Conservation (phyloP, 139 green algal genomes). For the Astrephomene gubernaculifera region DNA sequence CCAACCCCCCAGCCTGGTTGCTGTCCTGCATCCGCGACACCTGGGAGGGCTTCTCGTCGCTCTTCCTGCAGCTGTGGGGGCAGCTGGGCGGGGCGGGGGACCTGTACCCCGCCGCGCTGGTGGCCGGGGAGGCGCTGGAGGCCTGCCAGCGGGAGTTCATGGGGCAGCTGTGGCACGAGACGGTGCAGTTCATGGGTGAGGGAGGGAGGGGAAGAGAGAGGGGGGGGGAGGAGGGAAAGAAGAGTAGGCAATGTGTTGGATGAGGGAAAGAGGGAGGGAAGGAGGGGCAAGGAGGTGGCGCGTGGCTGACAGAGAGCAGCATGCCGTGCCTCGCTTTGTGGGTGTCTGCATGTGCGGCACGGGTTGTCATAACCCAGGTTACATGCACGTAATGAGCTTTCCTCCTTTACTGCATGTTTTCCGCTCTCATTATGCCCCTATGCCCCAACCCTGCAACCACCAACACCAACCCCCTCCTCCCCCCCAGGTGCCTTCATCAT, state of each 20-base stretch:
- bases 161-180: constrained; percentile 78
- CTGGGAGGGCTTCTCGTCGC: constrained; percentile 75
- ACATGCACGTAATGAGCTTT: no score
- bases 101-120: constrained; percentile 56
- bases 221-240: background rate
- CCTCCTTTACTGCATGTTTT: background rate
- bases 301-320: background rate
- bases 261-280: background rate
- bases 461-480: background rate
- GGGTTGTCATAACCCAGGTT: no score
- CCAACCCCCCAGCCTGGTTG: constrained; percentile 65
- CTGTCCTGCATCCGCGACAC: constrained; percentile 62
- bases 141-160: constrained; percentile 83
- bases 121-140: constrained; percentile 40
- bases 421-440: background rate
- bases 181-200: constrained; percentile 64
- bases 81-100: constrained; percentile 54
- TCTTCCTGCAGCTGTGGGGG: constrained; percentile 83
- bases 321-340: background rate
- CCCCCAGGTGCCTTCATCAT: constrained; percentile 79
- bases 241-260: background rate
- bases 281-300: background rate
- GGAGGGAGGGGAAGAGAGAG: background rate
- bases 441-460: background rate
- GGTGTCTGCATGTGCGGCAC: background rate